These are phyloP conservation scores for Hortaea sp. DNA, from an alignment of 2,329 filamentous ascomycete genomes.

Conservation along the genomic window DNA sequence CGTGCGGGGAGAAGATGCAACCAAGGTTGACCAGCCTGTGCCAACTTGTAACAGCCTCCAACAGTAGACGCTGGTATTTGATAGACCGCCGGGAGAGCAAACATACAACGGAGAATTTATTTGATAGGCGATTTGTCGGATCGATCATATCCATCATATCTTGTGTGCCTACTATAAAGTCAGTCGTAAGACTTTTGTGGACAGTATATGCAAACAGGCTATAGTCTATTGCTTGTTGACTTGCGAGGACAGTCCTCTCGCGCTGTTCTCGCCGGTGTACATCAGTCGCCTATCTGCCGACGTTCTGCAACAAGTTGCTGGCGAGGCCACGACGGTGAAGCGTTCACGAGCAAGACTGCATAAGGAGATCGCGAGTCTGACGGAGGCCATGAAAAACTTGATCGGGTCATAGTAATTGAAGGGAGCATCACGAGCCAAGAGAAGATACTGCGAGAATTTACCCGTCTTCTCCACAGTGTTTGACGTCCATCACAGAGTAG, in stretches of 20 bases:
- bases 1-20: too few relatives aligned
- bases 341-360: conserved; percentile 34
- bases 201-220: conserved; percentile 51
- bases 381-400: conserved; percentile 3
- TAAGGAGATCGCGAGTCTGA: conserved; percentile 33
- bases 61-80: too few relatives aligned
- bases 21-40: too few relatives aligned
- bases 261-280: conserved; percentile 42
- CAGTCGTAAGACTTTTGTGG: conserved; percentile 51
- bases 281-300: conserved; percentile 39
- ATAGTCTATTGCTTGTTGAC: conserved; percentile 45
- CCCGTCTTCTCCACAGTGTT: too few relatives aligned
- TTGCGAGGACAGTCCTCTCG: conserved; percentile 41
- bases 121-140: background rate
- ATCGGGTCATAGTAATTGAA: too few relatives aligned
- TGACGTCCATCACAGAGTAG: too few relatives aligned
- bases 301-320: conserved; percentile 47
- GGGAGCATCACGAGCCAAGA: too few relatives aligned
- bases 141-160: conserved; percentile 50
- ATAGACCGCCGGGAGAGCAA: too few relatives aligned
- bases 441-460: too few relatives aligned
- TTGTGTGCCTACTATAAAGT: conserved; percentile 54
- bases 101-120: too few relatives aligned
- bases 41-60: too few relatives aligned
- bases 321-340: conserved; percentile 41